phyloP scores from a whole-genome alignment of 306 rosid species.

The Adenanthera pavonina region DNA sequence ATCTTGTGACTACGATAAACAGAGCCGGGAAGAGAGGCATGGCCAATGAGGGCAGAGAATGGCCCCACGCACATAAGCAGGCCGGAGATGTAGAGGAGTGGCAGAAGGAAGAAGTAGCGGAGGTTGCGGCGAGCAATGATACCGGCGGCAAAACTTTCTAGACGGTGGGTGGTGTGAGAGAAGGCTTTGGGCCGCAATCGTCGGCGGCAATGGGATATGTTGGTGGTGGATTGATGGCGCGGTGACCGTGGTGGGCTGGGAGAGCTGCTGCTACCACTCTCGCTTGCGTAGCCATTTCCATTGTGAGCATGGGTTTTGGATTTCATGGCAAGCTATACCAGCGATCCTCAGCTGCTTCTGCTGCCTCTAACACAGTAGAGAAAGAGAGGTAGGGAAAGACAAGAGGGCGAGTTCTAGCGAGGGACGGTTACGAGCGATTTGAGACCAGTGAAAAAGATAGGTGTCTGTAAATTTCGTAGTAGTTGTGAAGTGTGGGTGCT shows the following conservation, averaged over 20 bases:
- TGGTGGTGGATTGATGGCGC: conserved; percentile 54
- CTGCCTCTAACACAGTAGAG: neutral
- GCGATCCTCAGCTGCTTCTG: conserved; percentile 6
- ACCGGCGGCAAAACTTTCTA: conserved; percentile 55
- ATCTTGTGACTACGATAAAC: conserved; percentile 74
- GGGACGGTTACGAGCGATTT: neutral
- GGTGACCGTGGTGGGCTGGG: conserved; percentile 95
- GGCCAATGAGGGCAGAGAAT: conserved; percentile 68
- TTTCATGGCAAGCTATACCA: conserved; percentile 52
- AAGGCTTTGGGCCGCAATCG: conserved; percentile 59
- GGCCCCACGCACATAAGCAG: conserved; percentile 89
- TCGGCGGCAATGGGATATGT: conserved; percentile 57
- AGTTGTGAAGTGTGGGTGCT: neutral
- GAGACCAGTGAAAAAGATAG: conserved; percentile 25
- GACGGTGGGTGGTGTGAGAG: conserved; percentile 37
- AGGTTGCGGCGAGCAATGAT: conserved; percentile 66
- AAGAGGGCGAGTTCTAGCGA: conserved; percentile 13
- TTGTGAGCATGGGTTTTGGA: conserved; percentile 55
- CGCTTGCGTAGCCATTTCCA: conserved; percentile 56
- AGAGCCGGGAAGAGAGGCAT: conserved; percentile 80
- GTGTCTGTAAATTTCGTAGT: neutral
- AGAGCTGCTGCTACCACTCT: conserved; percentile 66
- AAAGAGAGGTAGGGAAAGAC: neutral
- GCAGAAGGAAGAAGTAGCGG: conserved; percentile 73
- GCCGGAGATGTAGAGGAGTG: conserved; percentile 81